phyloP scores from a whole-genome alignment of 352 stramenopile species.

The Pilasporangium apinafurcum region DNA sequence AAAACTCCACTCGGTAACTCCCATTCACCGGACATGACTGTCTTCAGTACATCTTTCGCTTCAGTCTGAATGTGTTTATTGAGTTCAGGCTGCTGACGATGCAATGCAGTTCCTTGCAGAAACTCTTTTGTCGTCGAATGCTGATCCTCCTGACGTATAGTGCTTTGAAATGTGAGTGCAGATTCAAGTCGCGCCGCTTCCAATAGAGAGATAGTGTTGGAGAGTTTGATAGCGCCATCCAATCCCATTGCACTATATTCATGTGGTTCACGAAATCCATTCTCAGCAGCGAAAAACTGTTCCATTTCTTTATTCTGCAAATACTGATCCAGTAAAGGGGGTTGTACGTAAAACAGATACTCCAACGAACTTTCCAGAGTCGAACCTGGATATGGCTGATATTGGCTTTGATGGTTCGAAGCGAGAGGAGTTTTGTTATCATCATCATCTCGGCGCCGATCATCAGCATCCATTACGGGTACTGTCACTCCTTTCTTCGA shows the following conservation, averaged over 20 bases:
- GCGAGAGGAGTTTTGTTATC: background rate
- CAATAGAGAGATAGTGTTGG: slow-evolving; percentile 65
- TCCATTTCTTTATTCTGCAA: slow-evolving; percentile 27
- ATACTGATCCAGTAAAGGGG: slow-evolving; percentile 30
- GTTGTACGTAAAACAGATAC: slow-evolving; percentile 79
- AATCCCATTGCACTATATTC: slow-evolving; percentile 45
- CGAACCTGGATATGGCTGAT: slow-evolving; percentile 7
- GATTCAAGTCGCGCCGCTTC: slow-evolving; percentile 29
- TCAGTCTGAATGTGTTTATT: slow-evolving; percentile 32
- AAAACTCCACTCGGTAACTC: slow-evolving; percentile 38
- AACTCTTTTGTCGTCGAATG: too few species aligned
- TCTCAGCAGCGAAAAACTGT: slow-evolving; percentile 56
- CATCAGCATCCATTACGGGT: slow-evolving; percentile 15
- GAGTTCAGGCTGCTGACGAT: slow-evolving; percentile 14
- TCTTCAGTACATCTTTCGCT: slow-evolving; percentile 29
- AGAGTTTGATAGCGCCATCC: slow-evolving; percentile 58
- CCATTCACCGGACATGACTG: slow-evolving; percentile 33
- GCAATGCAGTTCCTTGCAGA: slow-evolving; percentile 7
- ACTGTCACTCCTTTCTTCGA: slow-evolving; percentile 75
- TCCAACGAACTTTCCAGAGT: slow-evolving; percentile 57
- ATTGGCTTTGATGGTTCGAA: slow-evolving; percentile 2
- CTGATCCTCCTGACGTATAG: slow-evolving; percentile 12
- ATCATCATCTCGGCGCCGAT: background rate
- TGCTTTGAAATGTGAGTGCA: slow-evolving; percentile 13
- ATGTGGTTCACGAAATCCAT: slow-evolving; percentile 50